Base-by-base conservation (phyloP, 2,329 filamentous ascomycete genomes). In the Lasiodiplodia citricola region DNA sequence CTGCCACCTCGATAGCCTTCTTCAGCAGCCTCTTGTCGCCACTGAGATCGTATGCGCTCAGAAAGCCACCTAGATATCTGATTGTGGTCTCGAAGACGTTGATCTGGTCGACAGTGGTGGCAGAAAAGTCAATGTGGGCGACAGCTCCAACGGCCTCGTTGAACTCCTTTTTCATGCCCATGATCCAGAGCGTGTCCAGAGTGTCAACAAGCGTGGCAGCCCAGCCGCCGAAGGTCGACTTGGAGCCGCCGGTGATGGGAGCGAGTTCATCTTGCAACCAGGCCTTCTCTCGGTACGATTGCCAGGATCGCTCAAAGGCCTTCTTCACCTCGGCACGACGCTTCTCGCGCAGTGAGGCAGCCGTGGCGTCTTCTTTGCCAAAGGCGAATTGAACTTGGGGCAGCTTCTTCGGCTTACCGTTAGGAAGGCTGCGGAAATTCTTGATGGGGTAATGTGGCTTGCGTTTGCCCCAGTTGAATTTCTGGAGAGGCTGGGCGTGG, bases 41-140 rank as follows among this genome's bases (percentile, higher is more conserved):
- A 65, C 92, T 94, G 68, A 97, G 85, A 80, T 98, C 95, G 77
- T 95, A 97, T 7, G 94, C 94, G 50, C 90, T 90, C 52, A 97
- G 76, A 54, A 98, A 83, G 1, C 95, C 95, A 38, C 95, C 95
- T 4, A 98, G 85, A 74, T 97, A 97, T 64, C 95, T 89, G 75
- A 98, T 85, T 23, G 81, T 85, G 0, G 83, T 85, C 71, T 85
- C 83, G 68, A 85, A 84, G 5, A 85, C 80, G 68, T 85, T 85
- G 72, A 85, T 71, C 21, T 73, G 76, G 23, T 81, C 78, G 25
- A 79, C 70, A 2, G 74, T 75, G 4, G 80, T 71, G 23, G 76
- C 75, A 3, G 79, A 77, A 58, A 85, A 82, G 69, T 85, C 78
- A 60, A 85, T 82, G 28, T 72, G 73, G 52, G 80, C 76, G 0